These are phyloP conservation scores for Clavispora fructus DNA, from an alignment of 805 yeast species.

Conservation along the genomic window DNA sequence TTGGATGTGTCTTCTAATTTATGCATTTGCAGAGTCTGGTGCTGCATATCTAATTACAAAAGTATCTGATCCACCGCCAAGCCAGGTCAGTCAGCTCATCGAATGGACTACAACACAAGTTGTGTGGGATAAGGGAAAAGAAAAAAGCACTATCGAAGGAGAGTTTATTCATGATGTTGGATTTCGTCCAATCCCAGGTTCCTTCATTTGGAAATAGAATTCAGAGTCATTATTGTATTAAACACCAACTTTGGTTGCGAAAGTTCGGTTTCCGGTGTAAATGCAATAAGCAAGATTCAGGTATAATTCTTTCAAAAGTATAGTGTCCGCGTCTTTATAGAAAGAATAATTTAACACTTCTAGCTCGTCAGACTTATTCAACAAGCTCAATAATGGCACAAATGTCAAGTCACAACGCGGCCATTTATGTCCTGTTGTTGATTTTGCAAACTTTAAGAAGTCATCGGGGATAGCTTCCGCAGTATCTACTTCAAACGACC, in stretches of 20 bases:
- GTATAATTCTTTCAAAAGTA: slow-evolving; percentile 12
- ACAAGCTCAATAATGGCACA: slow-evolving; percentile 31
- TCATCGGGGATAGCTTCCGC: slow-evolving; percentile 11
- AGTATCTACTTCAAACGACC: slow-evolving; percentile 21
- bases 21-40: slow-evolving; percentile 50
- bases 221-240: background rate
- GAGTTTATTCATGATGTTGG: slow-evolving; percentile 18
- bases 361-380: slow-evolving; percentile 30
- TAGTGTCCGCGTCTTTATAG: slow-evolving; percentile 3
- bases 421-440: slow-evolving; percentile 34
- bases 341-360: slow-evolving; percentile 24
- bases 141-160: slow-evolving; percentile 17
- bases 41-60: slow-evolving; percentile 51
- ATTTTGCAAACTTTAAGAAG: slow-evolving; percentile 14
- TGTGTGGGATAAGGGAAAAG: slow-evolving; percentile 25
- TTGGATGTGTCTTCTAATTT: slow-evolving; percentile 41
- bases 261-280: slow-evolving; percentile 33
- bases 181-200: slow-evolving; percentile 22
- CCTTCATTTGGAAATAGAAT: slow-evolving; percentile 7
- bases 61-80: slow-evolving; percentile 43
- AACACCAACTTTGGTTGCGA: slow-evolving; percentile 12
- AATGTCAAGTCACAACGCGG: slow-evolving; percentile 30
- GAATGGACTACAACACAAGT: slow-evolving; percentile 28
- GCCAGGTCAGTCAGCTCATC: slow-evolving; percentile 17
- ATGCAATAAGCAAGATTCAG: slow-evolving; percentile 27